Evolutionary conservation across 2,329 filamentous ascomycete species (phyloP).

Genomic region (Monosporascus sp.): DNA sequence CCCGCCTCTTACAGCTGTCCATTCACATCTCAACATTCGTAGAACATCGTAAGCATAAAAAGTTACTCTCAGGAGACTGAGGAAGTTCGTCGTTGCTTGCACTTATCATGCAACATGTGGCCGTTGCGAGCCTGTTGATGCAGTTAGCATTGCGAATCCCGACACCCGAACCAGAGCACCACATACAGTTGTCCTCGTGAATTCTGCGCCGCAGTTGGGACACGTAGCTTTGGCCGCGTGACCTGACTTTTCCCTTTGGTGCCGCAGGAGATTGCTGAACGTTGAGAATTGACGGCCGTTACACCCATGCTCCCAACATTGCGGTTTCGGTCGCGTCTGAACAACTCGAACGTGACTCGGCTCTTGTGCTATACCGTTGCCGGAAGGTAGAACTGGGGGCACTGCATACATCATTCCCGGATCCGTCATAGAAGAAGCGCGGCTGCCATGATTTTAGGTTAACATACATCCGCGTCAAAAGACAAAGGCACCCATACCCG

Average conservation of each 20-base stretch:
- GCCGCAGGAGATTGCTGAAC: conserved; percentile 88
- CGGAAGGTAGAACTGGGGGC: conserved; percentile 30
- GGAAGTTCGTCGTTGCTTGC: conserved; percentile 63
- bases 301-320: conserved; percentile 96
- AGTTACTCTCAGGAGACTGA: conserved; percentile 15
- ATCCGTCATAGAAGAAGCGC: conserved; percentile 37
- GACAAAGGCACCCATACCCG: conserved; percentile 28
- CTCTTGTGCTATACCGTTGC: conserved; percentile 29
- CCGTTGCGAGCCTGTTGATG: conserved; percentile 69
- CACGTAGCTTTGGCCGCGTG: conserved; percentile 85
- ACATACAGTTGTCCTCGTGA: conserved; percentile 67
- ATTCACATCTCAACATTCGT: conserved; percentile 8
- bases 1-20: background rate
- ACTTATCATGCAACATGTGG: conserved; percentile 82
- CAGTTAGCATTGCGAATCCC: conserved; percentile 11
- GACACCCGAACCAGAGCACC: background rate
- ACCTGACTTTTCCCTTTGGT: conserved; percentile 91
- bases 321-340: conserved; percentile 80
- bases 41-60: conserved; percentile 8
- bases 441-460: conserved; percentile 24
- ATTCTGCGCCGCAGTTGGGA: conserved; percentile 87
- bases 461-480: conserved; percentile 6
- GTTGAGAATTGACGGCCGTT: conserved; percentile 94
- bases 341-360: conserved; percentile 60
- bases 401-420: conserved; percentile 39